A percentile compares a stretch with the other conserved stretches of the same genome.
Evolutionary conservation across 768 basidiomycete species (phyloP).

Genomic region (Crucibulum laeve): DNA sequence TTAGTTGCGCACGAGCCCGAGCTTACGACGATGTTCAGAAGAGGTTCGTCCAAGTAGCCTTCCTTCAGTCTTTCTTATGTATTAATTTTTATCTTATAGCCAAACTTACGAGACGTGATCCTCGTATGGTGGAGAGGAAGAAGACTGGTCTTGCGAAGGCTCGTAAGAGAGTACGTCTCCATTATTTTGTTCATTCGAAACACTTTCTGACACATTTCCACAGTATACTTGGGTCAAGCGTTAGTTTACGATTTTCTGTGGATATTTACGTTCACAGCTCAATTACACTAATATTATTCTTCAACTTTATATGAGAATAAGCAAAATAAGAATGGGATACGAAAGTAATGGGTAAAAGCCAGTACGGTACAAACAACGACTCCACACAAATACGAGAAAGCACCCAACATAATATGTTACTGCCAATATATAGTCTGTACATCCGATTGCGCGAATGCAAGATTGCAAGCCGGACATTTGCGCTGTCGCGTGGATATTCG

Average conservation of each 20-base stretch:
- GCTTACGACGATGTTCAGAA: slow-evolving; percentile 59
- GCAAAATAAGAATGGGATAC: slow-evolving; percentile 1
- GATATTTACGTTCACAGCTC: slow-evolving; percentile 1
- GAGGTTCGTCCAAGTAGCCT: slow-evolving; percentile 46
- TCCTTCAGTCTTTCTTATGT: not conserved
- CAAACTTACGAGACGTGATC: slow-evolving; percentile 84
- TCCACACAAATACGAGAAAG: slow-evolving; percentile 7
- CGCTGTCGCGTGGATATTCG: slow-evolving; percentile 87
- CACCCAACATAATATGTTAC: slow-evolving; percentile 15
- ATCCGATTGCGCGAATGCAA: slow-evolving; percentile 79
- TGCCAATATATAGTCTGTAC: slow-evolving; percentile 53
- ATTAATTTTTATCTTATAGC: slow-evolving; percentile 39
- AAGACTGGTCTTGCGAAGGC: slow-evolving; percentile 93
- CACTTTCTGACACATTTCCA: slow-evolving; percentile 12
- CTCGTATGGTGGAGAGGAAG: slow-evolving; percentile 97
- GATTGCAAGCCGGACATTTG: slow-evolving; percentile 88
- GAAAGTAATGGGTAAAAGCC: slow-evolving; percentile 1
- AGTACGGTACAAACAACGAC: slow-evolving; percentile 2
- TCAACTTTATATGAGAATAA: slow-evolving; percentile 5
- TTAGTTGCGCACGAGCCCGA: slow-evolving; percentile 69
- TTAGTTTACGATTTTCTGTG: slow-evolving; percentile 29
- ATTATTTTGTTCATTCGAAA: slow-evolving; percentile 1
- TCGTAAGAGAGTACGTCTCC: slow-evolving; percentile 74
- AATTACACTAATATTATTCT: slow-evolving; percentile 9
- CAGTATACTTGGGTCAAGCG: slow-evolving; percentile 98